Percentiles rank a stretch among this genome's conserved stretches.
phyloP scores from a whole-genome alignment of 2,329 filamentous ascomycete species.

The Coleophoma cylindrospora region DNA sequence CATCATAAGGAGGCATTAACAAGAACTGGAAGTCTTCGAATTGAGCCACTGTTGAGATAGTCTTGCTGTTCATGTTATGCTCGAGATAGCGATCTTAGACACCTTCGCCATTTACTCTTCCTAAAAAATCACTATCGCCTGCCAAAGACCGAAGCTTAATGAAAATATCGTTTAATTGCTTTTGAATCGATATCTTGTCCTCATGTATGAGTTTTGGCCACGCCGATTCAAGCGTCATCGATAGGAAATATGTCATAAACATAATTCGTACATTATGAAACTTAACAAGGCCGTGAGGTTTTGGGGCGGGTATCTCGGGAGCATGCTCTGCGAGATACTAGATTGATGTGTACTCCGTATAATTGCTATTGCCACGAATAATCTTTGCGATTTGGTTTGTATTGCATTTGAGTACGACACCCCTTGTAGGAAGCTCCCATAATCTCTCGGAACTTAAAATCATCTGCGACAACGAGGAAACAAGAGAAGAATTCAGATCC shows the following conservation, averaged over 20 bases:
- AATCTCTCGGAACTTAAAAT: conserved; percentile 5
- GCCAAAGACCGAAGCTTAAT: neutral
- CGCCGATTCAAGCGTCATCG: conserved; percentile 5
- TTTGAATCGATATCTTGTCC: conserved; percentile 8
- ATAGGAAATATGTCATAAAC: conserved; percentile 8
- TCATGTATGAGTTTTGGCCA: conserved; percentile 6
- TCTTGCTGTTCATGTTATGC: neutral
- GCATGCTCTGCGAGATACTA: conserved; percentile 7
- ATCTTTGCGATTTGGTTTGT: conserved; percentile 6
- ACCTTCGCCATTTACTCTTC: conserved; percentile 7
- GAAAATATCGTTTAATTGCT: conserved; percentile 5
- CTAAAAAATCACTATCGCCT: neutral
- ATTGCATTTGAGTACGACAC: conserved; percentile 9
- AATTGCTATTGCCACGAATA: conserved; percentile 4
- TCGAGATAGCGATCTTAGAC: conserved; percentile 4
- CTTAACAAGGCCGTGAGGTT: conserved; percentile 9
- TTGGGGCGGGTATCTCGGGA: conserved; percentile 6
- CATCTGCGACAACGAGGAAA: conserved; percentile 4
- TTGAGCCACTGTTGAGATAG: conserved; percentile 2
- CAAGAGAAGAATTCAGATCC: neutral
- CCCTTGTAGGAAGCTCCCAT: conserved; percentile 4
- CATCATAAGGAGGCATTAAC: neutral
- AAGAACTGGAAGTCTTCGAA: conserved; percentile 13
- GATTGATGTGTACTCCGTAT: conserved; percentile 8
- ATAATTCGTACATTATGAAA: conserved; percentile 4